Conservation (phyloP, 2,329 filamentous ascomycete species). For the Fusarium pseudoanthophilum region DNA sequence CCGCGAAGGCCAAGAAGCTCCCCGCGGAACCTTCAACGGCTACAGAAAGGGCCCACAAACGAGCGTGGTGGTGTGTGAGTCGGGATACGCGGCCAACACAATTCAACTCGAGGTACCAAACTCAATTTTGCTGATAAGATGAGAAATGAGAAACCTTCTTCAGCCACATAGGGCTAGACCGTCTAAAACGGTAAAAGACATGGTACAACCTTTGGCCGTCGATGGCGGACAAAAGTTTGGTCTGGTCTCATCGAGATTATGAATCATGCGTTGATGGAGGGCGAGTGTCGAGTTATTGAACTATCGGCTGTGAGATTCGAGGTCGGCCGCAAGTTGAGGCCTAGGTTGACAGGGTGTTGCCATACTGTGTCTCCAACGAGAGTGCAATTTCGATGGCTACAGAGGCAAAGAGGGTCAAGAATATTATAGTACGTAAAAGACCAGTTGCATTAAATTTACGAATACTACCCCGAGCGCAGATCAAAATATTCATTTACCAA, state of each 20-base stretch:
- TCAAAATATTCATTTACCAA: constrained; percentile 6
- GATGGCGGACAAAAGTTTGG: constrained; percentile 11
- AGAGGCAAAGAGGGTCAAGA: not conserved
- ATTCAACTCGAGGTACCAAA: constrained; percentile 30
- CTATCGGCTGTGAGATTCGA: constrained; percentile 16
- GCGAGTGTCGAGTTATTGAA: constrained; percentile 16
- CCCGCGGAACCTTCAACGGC: constrained; percentile 32
- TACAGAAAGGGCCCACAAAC: constrained; percentile 21
- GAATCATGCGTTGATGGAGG: constrained; percentile 24
- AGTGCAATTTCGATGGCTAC: not conserved
- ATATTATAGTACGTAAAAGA: not conserved
- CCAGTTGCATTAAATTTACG: constrained; percentile 4
- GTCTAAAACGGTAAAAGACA: constrained; percentile 9
- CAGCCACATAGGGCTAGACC: constrained; percentile 26
- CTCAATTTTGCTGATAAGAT: constrained; percentile 23
- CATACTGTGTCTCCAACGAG: not conserved
- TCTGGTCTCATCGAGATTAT: constrained; percentile 28
- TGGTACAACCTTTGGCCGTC: constrained; percentile 6
- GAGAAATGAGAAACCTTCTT: constrained; percentile 1
- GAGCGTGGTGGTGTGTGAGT: constrained; percentile 28
- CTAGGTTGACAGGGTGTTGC: constrained; percentile 16
- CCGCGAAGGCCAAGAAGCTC: constrained; percentile 27
- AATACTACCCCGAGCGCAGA: constrained; percentile 7
- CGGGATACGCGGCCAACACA: constrained; percentile 7
- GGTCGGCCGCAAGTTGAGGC: constrained; percentile 13